These are phyloP conservation scores for Pseudoscleropodium purum DNA, from an alignment of 225 moss, liverwort and hornwort species.

Conservation along the genomic window DNA sequence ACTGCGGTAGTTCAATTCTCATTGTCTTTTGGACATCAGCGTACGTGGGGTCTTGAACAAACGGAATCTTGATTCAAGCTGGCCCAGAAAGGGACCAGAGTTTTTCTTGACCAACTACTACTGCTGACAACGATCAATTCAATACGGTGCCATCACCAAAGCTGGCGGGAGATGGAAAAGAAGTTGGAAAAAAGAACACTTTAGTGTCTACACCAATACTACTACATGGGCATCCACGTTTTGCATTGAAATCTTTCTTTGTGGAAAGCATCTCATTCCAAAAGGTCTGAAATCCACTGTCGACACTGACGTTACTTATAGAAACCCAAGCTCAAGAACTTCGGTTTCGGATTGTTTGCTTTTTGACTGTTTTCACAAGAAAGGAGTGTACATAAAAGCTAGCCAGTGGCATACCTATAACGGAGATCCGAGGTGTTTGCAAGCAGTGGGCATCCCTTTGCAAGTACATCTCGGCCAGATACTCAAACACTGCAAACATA, in stretches of 20 bases:
- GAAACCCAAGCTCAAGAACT: neutral
- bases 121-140: neutral
- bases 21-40: neutral
- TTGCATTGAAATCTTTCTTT: neutral
- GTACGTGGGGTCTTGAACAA: neutral
- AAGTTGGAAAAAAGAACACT: neutral
- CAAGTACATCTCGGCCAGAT: constrained; percentile 74
- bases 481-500: constrained; percentile 71
- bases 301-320: too few relatives aligned
- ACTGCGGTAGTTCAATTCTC: neutral
- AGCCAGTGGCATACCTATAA: constrained; percentile 11
- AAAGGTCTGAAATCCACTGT: neutral
- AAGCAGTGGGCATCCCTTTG: constrained; percentile 37
- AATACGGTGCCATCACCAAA: too few relatives aligned
- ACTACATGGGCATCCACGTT: too few relatives aligned
- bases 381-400: neutral
- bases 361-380: neutral
- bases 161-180: neutral
- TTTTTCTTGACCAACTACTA: neutral
- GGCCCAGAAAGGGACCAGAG: neutral
- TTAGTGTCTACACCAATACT: neutral
- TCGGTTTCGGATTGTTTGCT: neutral
- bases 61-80: neutral
- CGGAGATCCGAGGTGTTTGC: constrained; percentile 22
- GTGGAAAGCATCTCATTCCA: neutral